Evolutionary conservation across 805 yeast genomes (phyloP), one percentile per base, ranked within the genome.

Genomic region (Isabelozyma gotoi): DNA sequence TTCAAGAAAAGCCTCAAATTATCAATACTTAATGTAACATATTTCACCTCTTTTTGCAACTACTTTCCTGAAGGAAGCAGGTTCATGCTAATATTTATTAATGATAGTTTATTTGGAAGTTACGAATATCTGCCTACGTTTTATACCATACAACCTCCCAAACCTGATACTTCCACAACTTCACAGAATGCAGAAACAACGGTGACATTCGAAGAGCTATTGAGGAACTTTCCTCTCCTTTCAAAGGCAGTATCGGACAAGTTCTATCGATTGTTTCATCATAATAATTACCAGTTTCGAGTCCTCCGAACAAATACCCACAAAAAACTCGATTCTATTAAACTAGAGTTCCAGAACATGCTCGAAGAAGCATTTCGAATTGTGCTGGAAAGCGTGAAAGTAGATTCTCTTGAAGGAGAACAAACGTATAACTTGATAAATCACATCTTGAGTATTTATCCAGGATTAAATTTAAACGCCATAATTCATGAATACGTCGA

Each of bases 401-500:
- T 55, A 2, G 68, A 65, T 19, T 49, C 63, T 8, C 57, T 67
- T 3, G 64, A 68, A n/a, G 60, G 70, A 10, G 71, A 67, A 39
- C 62, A 60, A 24, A 57, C 67, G 2, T 65, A 59, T 47, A 54
- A 59, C 39, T 37, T 69, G 10, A 56, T 71, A 3, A 57, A 56
- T 20, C 55, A 62, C 31, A 58, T 71, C 5, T 50, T 67, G 3
- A 41, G 52, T 3, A 50, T 65, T 10, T 60, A 69, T 34, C 76
- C 78, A 0, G 61, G 56, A 1, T 46, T 74, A 14, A 80, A 83
- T 44, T 62, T 81, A 49, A 78, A 71, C 50, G 71, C 70, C 44
- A 68, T 81, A 36, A 70, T 89, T 2, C 84, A 82, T 52, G 81
- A 80, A 42, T 88, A 88, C 52, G 82, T 88, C 12, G 97, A 91